Evolutionary conservation across 805 yeast species (phyloP), one percentile per base, ranked within the genome.

Genomic region (Cyberlindnera maritima): DNA sequence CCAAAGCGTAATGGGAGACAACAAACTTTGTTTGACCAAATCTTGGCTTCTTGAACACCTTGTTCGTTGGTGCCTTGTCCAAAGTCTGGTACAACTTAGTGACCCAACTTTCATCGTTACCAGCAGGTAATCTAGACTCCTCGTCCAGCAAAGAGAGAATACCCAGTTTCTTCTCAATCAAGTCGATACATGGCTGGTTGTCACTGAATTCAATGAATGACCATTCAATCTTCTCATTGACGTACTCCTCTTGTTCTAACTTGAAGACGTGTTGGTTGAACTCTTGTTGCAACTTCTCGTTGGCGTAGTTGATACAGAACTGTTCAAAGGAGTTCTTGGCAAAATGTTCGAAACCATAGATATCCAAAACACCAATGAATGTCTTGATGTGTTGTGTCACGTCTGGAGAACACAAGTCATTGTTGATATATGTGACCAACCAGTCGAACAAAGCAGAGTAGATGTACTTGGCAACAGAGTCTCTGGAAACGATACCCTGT

Each of bases 181-280:
- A 77, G 57, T 85, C 84, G 58, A 92, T 92, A 71, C 98, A 92
- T 3, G 97, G 98, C 72, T 94, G 97, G 66, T 92, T 92, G 66
- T 92, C 99, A 44, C 94, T 82, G 61, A 91, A 92, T 59, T 92
- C 97, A 59, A 92, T 92, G 60, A 92, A 92, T 10, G 92, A 85
- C 97, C 98, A 92, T 65, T 91, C 94, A 54, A 92, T 91, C 62
- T 91, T 86, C 70, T 92, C 98, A 49, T 79, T 80, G 44, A 90
- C 77, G 64, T 92, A 92, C 64, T 94, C 97, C 62, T 91, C 96
- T 72, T 94, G 98, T 65, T 92, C 99, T 52, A 94, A 77, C 64
- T 92, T 92, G 79, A 92, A 92, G 44, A 92, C 97, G 61, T 92
- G 97, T 71, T 90, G 97, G 61, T 91, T 92, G 69, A 92, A 92